Conservation (phyloP, 164 flowering plant genomes). For the Platanus orientalis region DNA sequence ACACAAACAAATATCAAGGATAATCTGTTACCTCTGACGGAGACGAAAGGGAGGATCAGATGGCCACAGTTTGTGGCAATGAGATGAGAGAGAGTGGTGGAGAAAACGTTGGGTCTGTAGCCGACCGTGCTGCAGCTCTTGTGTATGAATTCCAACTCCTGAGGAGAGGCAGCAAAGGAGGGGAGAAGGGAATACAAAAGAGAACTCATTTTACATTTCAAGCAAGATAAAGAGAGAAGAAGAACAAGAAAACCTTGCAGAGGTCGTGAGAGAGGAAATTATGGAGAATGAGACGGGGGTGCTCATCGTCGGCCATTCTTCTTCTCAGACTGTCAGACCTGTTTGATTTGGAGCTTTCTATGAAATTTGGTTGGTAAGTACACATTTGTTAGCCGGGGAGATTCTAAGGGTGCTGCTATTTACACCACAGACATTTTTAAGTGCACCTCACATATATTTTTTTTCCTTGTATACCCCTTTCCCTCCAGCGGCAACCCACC, state of each 20-base stretch:
- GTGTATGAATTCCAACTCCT: slow-evolving; percentile 92
- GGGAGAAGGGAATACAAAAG: no score
- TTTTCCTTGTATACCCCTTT: no score
- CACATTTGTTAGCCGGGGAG: no score
- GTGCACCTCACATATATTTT: no score
- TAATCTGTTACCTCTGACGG: slow-evolving; percentile 56
- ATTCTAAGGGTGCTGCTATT: no score
- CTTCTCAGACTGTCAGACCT: no score
- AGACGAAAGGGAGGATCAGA: slow-evolving; percentile 69
- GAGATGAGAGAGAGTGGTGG: slow-evolving; percentile 93
- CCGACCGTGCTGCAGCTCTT: slow-evolving; percentile 84
- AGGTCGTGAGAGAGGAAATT: slow-evolving; percentile 49
- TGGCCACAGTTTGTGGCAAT: slow-evolving; percentile 79
- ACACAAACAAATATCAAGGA: not conserved
- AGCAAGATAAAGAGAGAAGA: not conserved
- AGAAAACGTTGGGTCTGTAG: slow-evolving; percentile 82
- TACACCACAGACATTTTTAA: no score
- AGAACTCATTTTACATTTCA: no score
- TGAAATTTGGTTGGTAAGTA: no score
- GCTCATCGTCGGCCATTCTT: slow-evolving; percentile 29
- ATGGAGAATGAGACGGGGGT: slow-evolving; percentile 61
- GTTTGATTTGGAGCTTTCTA: no score
- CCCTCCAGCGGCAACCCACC: no score
- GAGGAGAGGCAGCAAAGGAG: not conserved
- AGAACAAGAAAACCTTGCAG: slow-evolving; percentile 50